phyloP scores from a whole-genome alignment of 768 basidiomycete genomes.

The Mycena galericulata region DNA sequence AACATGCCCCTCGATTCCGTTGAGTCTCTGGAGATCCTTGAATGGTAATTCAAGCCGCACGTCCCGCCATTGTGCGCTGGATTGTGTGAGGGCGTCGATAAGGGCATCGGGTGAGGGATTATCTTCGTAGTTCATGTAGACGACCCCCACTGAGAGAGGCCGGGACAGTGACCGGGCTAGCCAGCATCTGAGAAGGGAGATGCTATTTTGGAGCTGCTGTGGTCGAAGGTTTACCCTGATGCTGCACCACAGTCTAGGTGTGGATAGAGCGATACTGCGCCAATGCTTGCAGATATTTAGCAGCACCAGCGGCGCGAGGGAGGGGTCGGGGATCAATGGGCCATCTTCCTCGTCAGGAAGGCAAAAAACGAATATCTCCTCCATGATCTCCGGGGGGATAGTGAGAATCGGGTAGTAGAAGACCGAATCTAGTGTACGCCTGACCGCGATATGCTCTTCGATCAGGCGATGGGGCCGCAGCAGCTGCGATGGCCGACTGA shows the following conservation, averaged over 20 bases:
- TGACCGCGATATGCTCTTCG: slow-evolving; percentile 17
- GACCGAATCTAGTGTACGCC: slow-evolving; percentile 19
- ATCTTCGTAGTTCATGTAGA: slow-evolving; percentile 24
- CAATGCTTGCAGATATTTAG: slow-evolving; percentile 14
- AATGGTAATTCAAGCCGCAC: slow-evolving; percentile 28
- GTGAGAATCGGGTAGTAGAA: slow-evolving; percentile 19
- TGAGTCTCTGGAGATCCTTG: slow-evolving; percentile 27
- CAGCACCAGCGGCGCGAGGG: slow-evolving; percentile 13
- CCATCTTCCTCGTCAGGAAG: slow-evolving; percentile 12
- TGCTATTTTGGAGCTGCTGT: slow-evolving; percentile 10
- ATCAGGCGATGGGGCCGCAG: slow-evolving; percentile 14
- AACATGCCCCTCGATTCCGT: slow-evolving; percentile 16
- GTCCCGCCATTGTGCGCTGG: slow-evolving; percentile 26
- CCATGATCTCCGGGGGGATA: slow-evolving; percentile 20
- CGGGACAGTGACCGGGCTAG: slow-evolving; percentile 11
- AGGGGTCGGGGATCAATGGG: slow-evolving; percentile 9
- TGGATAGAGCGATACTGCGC: slow-evolving; percentile 19
- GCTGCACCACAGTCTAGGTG: slow-evolving; percentile 20
- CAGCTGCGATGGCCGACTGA: slow-evolving; percentile 1
- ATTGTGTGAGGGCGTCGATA: slow-evolving; percentile 4
- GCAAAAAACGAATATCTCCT: slow-evolving; percentile 22
- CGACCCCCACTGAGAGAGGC: slow-evolving; percentile 20
- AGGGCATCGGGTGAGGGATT: slow-evolving; percentile 17
- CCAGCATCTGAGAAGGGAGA: slow-evolving; percentile 25
- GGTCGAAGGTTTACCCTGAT: slow-evolving; percentile 18